phyloP scores from a whole-genome alignment of 2,329 filamentous ascomycete species.

The Aureobasidium uvarum region DNA sequence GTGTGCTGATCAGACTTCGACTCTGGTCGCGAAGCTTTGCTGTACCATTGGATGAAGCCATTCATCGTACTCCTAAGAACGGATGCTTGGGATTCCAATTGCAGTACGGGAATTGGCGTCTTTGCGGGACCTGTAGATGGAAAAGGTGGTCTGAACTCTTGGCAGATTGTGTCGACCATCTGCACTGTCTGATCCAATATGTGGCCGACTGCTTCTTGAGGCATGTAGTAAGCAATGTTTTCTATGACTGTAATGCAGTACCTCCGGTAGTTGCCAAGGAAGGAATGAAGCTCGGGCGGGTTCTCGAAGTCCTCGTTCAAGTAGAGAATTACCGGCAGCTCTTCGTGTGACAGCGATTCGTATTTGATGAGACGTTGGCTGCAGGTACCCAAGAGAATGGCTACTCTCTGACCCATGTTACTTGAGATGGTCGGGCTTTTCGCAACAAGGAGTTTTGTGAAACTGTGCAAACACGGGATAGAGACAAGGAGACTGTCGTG shows the following conservation, averaged over 20 bases:
- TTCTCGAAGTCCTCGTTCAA: constrained; percentile 94
- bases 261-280: constrained; percentile 90
- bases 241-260: constrained; percentile 89
- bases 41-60: constrained; percentile 26
- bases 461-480: constrained; percentile 86
- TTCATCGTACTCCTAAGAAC: constrained; percentile 27
- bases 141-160: constrained; percentile 17
- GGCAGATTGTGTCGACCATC: constrained; percentile 59
- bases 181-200: constrained; percentile 77
- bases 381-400: constrained; percentile 75
- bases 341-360: constrained; percentile 78
- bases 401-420: constrained; percentile 62
- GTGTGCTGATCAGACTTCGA: constrained; percentile 20
- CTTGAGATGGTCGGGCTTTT: constrained; percentile 65
- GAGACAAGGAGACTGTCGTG: constrained; percentile 89
- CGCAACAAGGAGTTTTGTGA: constrained; percentile 77
- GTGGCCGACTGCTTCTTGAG: constrained; percentile 81
- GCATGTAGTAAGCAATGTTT: constrained; percentile 74
- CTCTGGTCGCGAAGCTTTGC: constrained; percentile 21
- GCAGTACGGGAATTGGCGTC: constrained; percentile 68
- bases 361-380: constrained; percentile 82
- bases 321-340: constrained; percentile 76
- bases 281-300: constrained; percentile 87
- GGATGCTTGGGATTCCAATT: constrained; percentile 69
- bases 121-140: constrained; percentile 53